Conservation (phyloP, 352 stramenopile genomes). For the Globisporangium polare region DNA sequence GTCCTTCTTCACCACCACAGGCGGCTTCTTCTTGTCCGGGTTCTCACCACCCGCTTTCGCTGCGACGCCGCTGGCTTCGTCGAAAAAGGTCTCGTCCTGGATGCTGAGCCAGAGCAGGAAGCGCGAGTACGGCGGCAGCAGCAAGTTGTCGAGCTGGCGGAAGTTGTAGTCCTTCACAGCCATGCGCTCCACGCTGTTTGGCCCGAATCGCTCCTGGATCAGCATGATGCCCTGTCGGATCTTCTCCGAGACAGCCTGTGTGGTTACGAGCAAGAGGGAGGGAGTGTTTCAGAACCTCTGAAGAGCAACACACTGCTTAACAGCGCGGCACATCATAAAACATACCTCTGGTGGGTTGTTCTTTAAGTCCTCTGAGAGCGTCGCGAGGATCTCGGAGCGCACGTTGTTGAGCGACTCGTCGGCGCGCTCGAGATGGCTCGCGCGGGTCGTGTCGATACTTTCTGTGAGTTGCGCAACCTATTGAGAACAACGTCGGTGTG, state of each 20-base stretch:
- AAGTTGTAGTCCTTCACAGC: constrained; percentile 90
- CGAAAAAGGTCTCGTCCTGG: constrained; percentile 83
- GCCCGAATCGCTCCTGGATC: constrained; percentile 79
- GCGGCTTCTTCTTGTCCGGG: constrained; percentile 62
- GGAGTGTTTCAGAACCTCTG: no score
- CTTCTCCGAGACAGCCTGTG: constrained; percentile 52
- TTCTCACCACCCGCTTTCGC: constrained; percentile 43
- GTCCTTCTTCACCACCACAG: constrained; percentile 75
- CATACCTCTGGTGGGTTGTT: constrained; percentile 53
- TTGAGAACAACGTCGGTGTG: neutral
- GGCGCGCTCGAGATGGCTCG: constrained; percentile 68
- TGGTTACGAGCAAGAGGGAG: neutral
- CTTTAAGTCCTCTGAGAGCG: constrained; percentile 64
- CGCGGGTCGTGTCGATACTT: constrained; percentile 78
- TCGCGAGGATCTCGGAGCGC: constrained; percentile 70
- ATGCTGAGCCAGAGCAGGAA: constrained; percentile 89
- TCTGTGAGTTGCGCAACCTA: constrained; percentile 85
- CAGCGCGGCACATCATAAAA: neutral
- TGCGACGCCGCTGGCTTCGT: constrained; percentile 48
- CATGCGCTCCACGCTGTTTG: constrained; percentile 81
- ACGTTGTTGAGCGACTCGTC: constrained; percentile 77
- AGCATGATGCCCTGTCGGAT: constrained; percentile 74
- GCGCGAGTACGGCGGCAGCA: constrained; percentile 84
- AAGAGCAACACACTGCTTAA: no score
- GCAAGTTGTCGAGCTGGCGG: constrained; percentile 78